These are phyloP conservation scores for Trichophyton verrucosum DNA, from an alignment of 2,329 filamentous ascomycete species.

Conservation along the genomic window DNA sequence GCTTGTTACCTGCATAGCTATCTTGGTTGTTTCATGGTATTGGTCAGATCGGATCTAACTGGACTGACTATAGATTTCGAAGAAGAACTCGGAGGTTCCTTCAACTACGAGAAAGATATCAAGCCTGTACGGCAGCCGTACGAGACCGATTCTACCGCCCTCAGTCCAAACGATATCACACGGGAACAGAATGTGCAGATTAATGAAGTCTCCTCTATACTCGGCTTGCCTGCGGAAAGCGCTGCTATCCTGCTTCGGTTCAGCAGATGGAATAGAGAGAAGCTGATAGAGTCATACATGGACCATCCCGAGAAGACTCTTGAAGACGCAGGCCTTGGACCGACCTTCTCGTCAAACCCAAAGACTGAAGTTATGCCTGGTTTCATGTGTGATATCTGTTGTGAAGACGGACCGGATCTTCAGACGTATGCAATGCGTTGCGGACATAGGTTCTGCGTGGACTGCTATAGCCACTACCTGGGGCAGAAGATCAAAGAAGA, in stretches of 20 bases:
- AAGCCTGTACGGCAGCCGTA: conserved; percentile 63
- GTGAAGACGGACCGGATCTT: conserved; percentile 66
- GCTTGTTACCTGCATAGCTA: background rate
- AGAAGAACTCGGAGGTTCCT: conserved; percentile 47
- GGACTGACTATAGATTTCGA: conserved; percentile 38
- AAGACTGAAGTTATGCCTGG: conserved; percentile 58
- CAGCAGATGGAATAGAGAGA: conserved; percentile 92
- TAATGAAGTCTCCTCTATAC: conserved; percentile 78
- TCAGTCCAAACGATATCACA: conserved; percentile 68
- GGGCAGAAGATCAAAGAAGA: conserved; percentile 89
- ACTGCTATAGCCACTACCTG: conserved; percentile 86
- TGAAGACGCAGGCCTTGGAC: conserved; percentile 70
- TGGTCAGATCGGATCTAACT: background rate
- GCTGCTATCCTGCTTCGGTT: conserved; percentile 80
- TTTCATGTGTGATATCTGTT: conserved; percentile 93
- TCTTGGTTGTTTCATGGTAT: background rate
- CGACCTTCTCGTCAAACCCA: conserved; percentile 48
- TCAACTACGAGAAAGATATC: conserved; percentile 56
- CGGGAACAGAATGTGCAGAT: conserved; percentile 75
- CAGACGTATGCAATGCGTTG: conserved; percentile 90
- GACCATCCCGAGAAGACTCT: conserved; percentile 67
- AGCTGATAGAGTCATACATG: conserved; percentile 92
- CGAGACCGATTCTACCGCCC: conserved; percentile 74
- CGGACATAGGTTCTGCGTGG: conserved; percentile 80
- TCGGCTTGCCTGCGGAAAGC: conserved; percentile 79